Percentiles rank a stretch among this genome's conserved stretches.
These are phyloP conservation scores for Aspergillus sp. DNA, from an alignment of 2,329 filamentous ascomycete genomes.

Conservation along the genomic window DNA sequence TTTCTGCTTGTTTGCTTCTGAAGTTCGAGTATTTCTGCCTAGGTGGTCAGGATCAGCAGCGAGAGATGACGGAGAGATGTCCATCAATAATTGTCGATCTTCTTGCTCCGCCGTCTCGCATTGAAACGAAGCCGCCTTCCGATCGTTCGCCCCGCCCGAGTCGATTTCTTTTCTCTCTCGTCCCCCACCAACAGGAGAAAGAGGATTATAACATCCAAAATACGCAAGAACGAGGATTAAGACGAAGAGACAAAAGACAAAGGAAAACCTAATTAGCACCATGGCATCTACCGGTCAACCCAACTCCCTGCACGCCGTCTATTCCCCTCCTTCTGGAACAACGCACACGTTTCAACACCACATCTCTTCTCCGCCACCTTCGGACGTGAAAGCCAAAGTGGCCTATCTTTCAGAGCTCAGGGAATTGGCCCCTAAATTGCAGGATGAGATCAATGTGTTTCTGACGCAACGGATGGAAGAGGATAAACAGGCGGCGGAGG, in stretches of 20 bases:
- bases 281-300: conserved; percentile 6
- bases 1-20: too few species aligned
- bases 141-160: background rate
- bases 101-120: background rate
- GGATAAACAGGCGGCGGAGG: conserved; percentile 44
- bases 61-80: background rate
- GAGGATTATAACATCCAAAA: too few species aligned
- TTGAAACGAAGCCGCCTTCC: conserved; percentile 1
- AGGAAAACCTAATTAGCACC: background rate
- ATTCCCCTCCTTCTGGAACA: conserved; percentile 22
- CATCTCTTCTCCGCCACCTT: conserved; percentile 18
- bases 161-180: conserved; percentile 1
- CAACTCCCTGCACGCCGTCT: conserved; percentile 18
- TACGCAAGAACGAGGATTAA: too few species aligned
- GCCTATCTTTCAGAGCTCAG: conserved; percentile 51
- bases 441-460: conserved; percentile 55
- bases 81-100: conserved; percentile 1
- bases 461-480: conserved; percentile 60
- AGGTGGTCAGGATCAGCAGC: background rate
- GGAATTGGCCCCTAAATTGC: conserved; percentile 45
- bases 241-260: too few species aligned
- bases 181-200: background rate
- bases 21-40: background rate
- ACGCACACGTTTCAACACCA: conserved; percentile 29
- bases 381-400: conserved; percentile 40